Percentiles rank a stretch among this genome's conserved stretches.
Conservation (phyloP, 768 basidiomycete species). For the Stropharia rugosoannulata region DNA sequence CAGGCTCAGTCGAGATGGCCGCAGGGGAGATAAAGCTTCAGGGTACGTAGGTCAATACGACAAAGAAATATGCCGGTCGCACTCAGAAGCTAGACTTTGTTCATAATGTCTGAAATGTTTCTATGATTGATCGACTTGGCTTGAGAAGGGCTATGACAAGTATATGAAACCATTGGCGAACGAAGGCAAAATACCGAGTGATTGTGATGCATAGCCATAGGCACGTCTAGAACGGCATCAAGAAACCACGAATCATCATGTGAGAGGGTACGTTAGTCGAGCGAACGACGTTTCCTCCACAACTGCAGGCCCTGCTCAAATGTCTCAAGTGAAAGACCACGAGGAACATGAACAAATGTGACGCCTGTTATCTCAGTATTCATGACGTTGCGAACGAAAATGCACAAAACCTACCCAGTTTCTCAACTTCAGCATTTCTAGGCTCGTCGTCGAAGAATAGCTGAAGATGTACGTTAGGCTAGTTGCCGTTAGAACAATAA, state of each 20-base stretch:
- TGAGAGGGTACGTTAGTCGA: background rate
- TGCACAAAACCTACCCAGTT: conserved; percentile 40
- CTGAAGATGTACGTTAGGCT: conserved; percentile 23
- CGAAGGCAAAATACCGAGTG: no score
- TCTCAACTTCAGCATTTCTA: conserved; percentile 62
- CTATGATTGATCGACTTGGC: no score
- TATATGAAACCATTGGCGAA: no score
- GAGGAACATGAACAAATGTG: conserved; percentile 71
- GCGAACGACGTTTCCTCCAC: conserved; percentile 59
- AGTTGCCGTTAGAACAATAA: background rate
- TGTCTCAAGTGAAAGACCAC: conserved; percentile 56
- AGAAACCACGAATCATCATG: background rate
- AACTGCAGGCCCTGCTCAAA: conserved; percentile 71
- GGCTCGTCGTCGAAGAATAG: conserved; percentile 74
- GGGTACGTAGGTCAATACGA: no score
- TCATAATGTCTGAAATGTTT: no score
- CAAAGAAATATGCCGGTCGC: no score
- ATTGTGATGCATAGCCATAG: no score
- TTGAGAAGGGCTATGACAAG: no score
- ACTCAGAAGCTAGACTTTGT: no score
- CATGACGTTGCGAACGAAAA: background rate
- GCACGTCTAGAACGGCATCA: no score
- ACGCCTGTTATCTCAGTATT: conserved; percentile 51
- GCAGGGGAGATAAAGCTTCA: no score
- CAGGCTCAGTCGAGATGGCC: no score